Evolutionary conservation across 345 rosid species (phyloP), one percentile per base, ranked within the genome.

Genomic region (Limnanthes douglasii): DNA sequence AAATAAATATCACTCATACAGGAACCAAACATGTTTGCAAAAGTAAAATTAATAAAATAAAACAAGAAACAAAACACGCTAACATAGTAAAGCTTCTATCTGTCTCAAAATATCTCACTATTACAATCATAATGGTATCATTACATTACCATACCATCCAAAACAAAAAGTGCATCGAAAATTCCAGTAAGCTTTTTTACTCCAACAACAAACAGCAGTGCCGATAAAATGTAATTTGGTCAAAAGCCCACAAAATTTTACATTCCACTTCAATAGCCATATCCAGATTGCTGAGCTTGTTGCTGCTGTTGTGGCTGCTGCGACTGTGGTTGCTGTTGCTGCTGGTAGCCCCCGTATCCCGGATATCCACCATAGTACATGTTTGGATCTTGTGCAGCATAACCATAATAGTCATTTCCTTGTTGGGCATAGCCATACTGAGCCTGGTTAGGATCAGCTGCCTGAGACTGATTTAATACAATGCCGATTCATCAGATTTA

Each of bases 351-450:
- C 23, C 76, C 81, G 17, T 81, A 73, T 2, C 93, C 86, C 8
- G 94, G 50, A 29, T 80, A 74, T 14, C 82, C 75, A 22, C 97
- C 88, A 24, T 86, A 86, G 45, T 78, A 86, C 64, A 78, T 53
- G 61, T 61, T 82, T 8, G 93, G 82, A 53, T 82, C 97, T 56
- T 86, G 97, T 1, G 78, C 62, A 2, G 72, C 69, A 50, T 82
- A 82, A 6, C 85, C 82, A 50, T 82, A 86, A 36, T 61, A 65
- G 37, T 85, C 96, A 8, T 80, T 74, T 2, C 97, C 95, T 34
- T 73, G 75, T 9, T 66, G 34, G 32, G 82, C 78, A 1, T 93
- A 88, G 1, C 60, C 2, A 40, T 78, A 86, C 40, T 75, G 75
- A 60, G 56, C 75, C 58, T 75, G 97, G 61, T 40, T 64, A 5